phyloP scores from a whole-genome alignment of 495 filamentous ascomycete genomes.

The Symbiotaphrina buchneri region DNA sequence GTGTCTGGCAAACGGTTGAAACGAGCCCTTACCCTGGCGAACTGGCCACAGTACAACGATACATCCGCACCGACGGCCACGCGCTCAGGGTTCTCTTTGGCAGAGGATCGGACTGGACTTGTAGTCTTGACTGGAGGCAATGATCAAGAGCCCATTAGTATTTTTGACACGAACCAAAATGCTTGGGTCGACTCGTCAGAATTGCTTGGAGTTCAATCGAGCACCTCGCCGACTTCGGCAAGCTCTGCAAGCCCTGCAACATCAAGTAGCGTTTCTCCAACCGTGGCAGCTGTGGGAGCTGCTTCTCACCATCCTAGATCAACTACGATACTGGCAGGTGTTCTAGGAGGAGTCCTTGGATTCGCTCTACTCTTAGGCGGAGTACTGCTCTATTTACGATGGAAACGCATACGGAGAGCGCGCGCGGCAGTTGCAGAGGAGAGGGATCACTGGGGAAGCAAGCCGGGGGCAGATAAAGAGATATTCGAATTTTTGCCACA shows the following conservation, averaged over 20 bases:
- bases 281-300: constrained; percentile 6
- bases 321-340: constrained; percentile 49
- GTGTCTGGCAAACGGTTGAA: constrained; percentile 16
- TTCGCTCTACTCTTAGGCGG: constrained; percentile 43
- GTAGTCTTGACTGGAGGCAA: constrained; percentile 64
- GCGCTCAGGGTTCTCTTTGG: constrained; percentile 34
- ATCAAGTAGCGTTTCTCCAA: constrained; percentile 15
- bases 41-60: constrained; percentile 61
- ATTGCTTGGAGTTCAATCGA: constrained; percentile 26
- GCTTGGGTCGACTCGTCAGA: constrained; percentile 57
- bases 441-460: too few species aligned
- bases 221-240: constrained; percentile 15
- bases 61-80: constrained; percentile 32
- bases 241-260: constrained; percentile 14
- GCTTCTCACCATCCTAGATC: constrained; percentile 14
- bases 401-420: constrained; percentile 21
- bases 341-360: constrained; percentile 57
- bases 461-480: too few species aligned
- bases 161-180: constrained; percentile 66
- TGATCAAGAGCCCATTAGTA: constrained; percentile 35
- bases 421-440: too few species aligned
- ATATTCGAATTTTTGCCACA: too few species aligned
- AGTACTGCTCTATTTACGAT: constrained; percentile 44
- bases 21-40: constrained; percentile 23
- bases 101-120: constrained; percentile 30